Evolutionary conservation across 2,329 filamentous ascomycete species (phyloP), one percentile per base, ranked within the genome.

Genomic region (Neocucurbitaria cava): DNA sequence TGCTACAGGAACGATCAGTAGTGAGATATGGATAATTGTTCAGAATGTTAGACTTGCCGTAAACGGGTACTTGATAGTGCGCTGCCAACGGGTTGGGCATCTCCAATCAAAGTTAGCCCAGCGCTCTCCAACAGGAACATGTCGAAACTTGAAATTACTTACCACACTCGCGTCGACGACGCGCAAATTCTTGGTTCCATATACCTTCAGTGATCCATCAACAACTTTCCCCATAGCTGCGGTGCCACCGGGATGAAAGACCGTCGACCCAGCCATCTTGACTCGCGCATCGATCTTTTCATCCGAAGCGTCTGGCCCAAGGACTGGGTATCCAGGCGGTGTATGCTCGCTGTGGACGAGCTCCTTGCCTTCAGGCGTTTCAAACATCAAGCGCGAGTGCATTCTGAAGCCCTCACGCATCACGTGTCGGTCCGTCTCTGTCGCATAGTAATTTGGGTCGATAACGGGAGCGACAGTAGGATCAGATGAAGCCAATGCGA

Each of bases 231-330:
- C 85, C 84, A 87, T 87, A 69, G 81, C 82, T 1, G 77, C 77
- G 0, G 85, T 87, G 0, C 83, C 82, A 0, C 77, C 83, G 80
- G 85, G 85, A 63, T 87, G 85, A 80, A 82, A 87, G 31, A 76
- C 80, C 0, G 79, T 82, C 6, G 40, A 3, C 62, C 73, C 17
- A 77, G 72, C 21, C 70, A 79, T 24, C 79, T 68, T 47, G 70
- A 74, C 78, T 78, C 85, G 60, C 78, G 76, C 15, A 77, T 76
- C 72, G 18, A 87, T 75, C 46, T 83, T 81, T 46, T 85, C 83
- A 13, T 35, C 31, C 31, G 31, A n/a, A 35, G 31, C 31, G 15
- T 17, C 2, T 17, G 15, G 5, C 13, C 31, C 31, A 35, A 35
- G 31, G 6, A 35, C 15, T 15, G 31, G 31, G 17, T 35, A 35